A percentile compares a stretch with the other conserved stretches of the same genome.
Evolutionary conservation across 2,329 filamentous ascomycete genomes (phyloP).

Genomic region (Helotiales sp.): DNA sequence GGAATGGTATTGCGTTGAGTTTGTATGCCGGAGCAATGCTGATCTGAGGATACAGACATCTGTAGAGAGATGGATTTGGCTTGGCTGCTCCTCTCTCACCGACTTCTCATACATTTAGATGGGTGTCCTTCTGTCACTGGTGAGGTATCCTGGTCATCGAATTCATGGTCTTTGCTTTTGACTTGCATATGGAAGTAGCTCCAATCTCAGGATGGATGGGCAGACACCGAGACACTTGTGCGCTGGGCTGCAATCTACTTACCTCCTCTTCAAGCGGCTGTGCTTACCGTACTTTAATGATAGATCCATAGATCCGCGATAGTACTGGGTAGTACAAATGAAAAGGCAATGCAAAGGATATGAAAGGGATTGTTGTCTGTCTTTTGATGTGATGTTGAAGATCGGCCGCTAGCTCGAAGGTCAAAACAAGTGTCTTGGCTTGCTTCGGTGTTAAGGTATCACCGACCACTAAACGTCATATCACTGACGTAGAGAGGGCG

Average conservation of each 20-base stretch:
- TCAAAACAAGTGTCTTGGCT: background rate
- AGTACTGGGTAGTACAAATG: background rate
- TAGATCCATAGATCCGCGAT: background rate
- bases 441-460: slow-evolving; percentile 4
- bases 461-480: slow-evolving; percentile 5
- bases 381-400: background rate
- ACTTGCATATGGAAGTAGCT: background rate
- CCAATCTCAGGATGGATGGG: background rate
- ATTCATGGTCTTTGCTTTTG: background rate
- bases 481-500: slow-evolving; percentile 5
- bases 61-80: background rate
- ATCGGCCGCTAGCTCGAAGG: slow-evolving; percentile 1
- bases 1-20: background rate
- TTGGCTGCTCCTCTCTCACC: background rate
- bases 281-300: background rate
- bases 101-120: background rate
- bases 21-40: background rate
- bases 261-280: background rate
- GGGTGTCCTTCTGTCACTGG: background rate
- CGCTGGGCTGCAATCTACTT: no score
- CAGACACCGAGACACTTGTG: no score
- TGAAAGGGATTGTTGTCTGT: background rate
- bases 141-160: background rate
- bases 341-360: background rate
- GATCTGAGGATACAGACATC: background rate